Evolutionary conservation across 805 yeast genomes (phyloP), one percentile per base, ranked within the genome.

Genomic region (Ogataea henricii): DNA sequence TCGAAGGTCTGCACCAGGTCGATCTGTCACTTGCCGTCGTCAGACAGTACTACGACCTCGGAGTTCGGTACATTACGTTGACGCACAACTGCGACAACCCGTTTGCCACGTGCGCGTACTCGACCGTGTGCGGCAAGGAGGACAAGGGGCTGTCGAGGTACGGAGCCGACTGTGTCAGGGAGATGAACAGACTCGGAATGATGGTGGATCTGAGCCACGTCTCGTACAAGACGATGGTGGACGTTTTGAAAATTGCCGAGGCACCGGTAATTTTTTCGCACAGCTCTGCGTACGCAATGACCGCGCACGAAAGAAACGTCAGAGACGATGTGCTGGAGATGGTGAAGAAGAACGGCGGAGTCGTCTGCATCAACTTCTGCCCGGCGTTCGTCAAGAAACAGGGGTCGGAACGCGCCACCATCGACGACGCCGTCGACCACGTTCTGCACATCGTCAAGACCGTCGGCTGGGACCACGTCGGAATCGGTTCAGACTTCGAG

Each of bases 41-140:
- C 26, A 66, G 82, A 52, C 70, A 66, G 56, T 77, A 71, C 53
- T 70, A 57, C 54, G 76, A 73, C 6, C 52, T 77, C 25, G 81
- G 82, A 12, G 77, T 76, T 9, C 56, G 81, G 26, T 77, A 77
- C 57, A 73, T 75, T 41, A 77, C 82, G 0, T 55, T 77, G 48
- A 77, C 81, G 1, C 81, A 77, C 48, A 77, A 77, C 55, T 76
- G 81, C 59, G 79, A 76, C 54, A 77, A 77, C 51, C 80, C 81
- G 2, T 77, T 75, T 58, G 80, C 81, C 1, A 76, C 80, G 8
- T 78, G 81, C 14, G 79, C 80, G 5, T 66, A 74, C 6, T 70
- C 78, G 0, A 67, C 69, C 5, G 49, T 71, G 14, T 77, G 67
- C 20, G 79, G 80, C 2, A 63, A 64, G 35, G 67, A 66, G n/a